A percentile compares a stretch with the other conserved stretches of the same genome.
Evolutionary conservation across 768 basidiomycete genomes (phyloP).

Genomic region (Tulasnella sp.): DNA sequence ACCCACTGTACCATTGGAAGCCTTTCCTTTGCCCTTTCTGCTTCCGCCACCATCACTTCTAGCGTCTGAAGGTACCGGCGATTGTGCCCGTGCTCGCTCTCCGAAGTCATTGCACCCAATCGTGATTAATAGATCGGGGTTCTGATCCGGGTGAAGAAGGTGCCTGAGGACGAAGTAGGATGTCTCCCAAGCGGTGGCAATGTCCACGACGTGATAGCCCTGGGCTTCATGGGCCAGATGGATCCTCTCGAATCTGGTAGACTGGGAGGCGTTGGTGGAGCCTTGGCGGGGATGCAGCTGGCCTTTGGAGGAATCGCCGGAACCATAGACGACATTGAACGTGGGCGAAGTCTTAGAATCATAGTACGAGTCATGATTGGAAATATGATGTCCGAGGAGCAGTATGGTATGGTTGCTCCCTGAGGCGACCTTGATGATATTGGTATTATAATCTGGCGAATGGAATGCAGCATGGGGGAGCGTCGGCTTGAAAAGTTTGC

Average conservation of each 20-base stretch:
- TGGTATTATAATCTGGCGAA: not conserved
- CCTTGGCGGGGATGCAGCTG: conserved; percentile 48
- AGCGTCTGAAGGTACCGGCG: too few relatives aligned
- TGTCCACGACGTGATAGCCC: conserved; percentile 36
- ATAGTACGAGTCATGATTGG: too few relatives aligned
- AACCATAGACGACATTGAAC: conserved; percentile 48
- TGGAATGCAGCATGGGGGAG: not conserved
- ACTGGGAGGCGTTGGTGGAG: conserved; percentile 24
- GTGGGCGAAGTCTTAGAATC: not conserved
- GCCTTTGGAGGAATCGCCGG: conserved; percentile 58
- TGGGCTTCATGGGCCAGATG: not conserved
- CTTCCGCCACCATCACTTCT: too few relatives aligned
- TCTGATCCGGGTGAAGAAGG: conserved; percentile 27
- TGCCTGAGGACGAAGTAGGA: conserved; percentile 55
- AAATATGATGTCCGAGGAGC: conserved; percentile 39
- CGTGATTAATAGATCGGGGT: conserved; percentile 41
- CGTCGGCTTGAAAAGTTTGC: not conserved
- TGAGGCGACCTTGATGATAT: conserved; percentile 44
- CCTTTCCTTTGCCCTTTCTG: conserved; percentile 11
- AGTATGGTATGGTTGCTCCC: conserved; percentile 76
- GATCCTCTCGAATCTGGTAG: conserved; percentile 26
- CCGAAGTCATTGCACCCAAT: conserved; percentile 84
- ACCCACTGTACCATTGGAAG: conserved; percentile 14
- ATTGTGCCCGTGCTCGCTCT: conserved; percentile 43
- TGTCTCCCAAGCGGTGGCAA: conserved; percentile 78